Percentiles rank a stretch among this genome's conserved stretches.
Evolutionary conservation across 73 alveolate species (phyloP).

Genomic region (Diophrys appendiculata): DNA sequence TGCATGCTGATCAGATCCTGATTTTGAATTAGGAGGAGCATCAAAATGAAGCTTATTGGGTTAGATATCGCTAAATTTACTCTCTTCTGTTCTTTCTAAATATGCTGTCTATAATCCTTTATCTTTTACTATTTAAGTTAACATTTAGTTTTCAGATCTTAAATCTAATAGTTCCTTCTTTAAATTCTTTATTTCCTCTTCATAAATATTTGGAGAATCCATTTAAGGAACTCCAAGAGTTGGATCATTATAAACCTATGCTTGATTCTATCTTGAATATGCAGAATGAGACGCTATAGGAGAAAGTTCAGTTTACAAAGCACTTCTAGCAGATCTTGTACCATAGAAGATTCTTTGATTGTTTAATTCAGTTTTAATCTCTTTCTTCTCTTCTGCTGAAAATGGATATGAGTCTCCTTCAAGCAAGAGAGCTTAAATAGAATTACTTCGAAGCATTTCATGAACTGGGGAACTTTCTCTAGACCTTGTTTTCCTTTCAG

Average conservation of each 20-base stretch:
- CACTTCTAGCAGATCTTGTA: not conserved
- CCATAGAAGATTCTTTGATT: not conserved
- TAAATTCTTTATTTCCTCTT: conserved; percentile 27
- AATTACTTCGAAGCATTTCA: not conserved
- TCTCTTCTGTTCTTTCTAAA: no score
- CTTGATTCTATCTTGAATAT: no score
- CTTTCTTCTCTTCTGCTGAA: not conserved
- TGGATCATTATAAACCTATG: not conserved
- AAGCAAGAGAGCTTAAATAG: not conserved
- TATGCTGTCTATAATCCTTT: no score
- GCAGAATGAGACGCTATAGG: no score
- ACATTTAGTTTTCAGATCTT: conserved; percentile 22
- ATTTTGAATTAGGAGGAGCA: no score
- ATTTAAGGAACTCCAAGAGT: not conserved
- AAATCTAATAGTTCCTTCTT: conserved; percentile 9
- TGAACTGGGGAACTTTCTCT: not conserved
- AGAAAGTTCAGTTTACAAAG: no score
- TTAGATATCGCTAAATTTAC: no score
- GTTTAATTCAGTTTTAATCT: not conserved
- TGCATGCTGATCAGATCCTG: no score
- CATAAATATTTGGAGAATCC: conserved; percentile 19
- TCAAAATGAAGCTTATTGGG: no score
- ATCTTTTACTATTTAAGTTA: conserved; percentile 1
- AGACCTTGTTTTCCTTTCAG: not conserved
- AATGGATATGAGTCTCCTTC: not conserved